Base-by-base conservation (phyloP, 768 basidiomycete species). In the Xerocomus potaroensis region DNA sequence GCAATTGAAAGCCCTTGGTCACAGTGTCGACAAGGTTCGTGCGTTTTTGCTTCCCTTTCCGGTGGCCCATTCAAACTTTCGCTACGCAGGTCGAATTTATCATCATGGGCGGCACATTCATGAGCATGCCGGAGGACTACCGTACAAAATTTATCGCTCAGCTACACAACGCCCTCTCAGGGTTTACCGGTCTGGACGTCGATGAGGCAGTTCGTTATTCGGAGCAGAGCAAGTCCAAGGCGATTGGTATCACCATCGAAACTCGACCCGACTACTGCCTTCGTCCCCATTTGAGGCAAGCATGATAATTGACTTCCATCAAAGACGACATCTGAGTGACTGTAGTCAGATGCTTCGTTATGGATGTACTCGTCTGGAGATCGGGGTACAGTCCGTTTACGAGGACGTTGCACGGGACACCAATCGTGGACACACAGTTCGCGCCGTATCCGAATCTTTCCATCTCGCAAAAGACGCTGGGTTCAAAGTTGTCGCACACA, bases 331-430 rank as follows among this genome's bases (percentile, higher is more conserved):
- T 24, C 42, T 39, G 22, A 55, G 9, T 31, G 11, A 26, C 16
- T 23, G n/a, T 49, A 93, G 91, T 63, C 93, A 98, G 67, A 98
- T 99, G 96, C 84, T 99, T 45, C 85, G 96, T 9, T 99, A 99
- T 60, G 96, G 96, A 27, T 99, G 96, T 68, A 99, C 96, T 0
- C 87, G 96, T 14, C 80, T 99, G 15, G 96, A 99, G 69, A 95
- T 99, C 40, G 96, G 96, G 29, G 96, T 99, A 1, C 96, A 99
- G 67, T 96, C 92, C 23, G 95, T 98, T 3, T 99, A 98, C 68
- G 95, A 99, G 73, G 96, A 99, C 62, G 96, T 99, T 22, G 96
- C 96, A 12, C 83, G 96, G 43, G 96, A 99, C 65, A 97, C 96
- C 16, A 99, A 99, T 65, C 87, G 96, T 45, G 96, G 96, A 1